Evolutionary conservation across 2,329 filamentous ascomycete species (phyloP), one percentile per base, ranked within the genome.

Genomic region (Beauveria caledonica): DNA sequence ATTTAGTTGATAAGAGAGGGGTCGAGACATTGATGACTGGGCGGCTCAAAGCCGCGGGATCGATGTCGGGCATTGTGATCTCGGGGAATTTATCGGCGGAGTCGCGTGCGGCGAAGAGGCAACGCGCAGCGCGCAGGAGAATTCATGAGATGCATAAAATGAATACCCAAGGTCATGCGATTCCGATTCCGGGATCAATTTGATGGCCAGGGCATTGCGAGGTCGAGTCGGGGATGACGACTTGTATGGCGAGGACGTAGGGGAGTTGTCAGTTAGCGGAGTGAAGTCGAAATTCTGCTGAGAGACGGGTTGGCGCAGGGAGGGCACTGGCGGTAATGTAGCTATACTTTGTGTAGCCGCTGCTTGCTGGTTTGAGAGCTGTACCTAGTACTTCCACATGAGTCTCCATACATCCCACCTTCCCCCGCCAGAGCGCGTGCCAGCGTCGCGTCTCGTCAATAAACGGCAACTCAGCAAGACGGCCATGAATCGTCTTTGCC

Each of bases 41-140:
- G 68, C 84, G 83, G 78, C 84, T 86, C 68, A 88, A 74, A 65
- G 85, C 84, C 76, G 85, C 84, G 69, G 85, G 85, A 77, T 87
- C 85, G 75, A 88, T 87, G 75, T 87, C 85, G 68, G 85, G 84
- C 85, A 87, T 87, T 65, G 68, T 70, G 68, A 66, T 63, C 63
- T 60, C 64, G 65, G 65, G 64, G 63, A 11, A 25, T 68, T 66
- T 23, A 69, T 65, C 66, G 68, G 67, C 67, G 63, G 66, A 66
- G 77, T 79, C 78, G 80, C 79, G 77, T 75, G 75, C 76, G 71
- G 71, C 72, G 69, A 67, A 70, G 64, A 64, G 72, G 76, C 76
- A 74, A 76, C 72, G 76, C 76, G 75, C 76, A 71, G 71, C 71
- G 74, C 71, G 71, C 68, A 70, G 71, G 68, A 66, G 62, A 68